phyloP scores from a whole-genome alignment of 306 rosid species.

The Oemleria cerasiformis region DNA sequence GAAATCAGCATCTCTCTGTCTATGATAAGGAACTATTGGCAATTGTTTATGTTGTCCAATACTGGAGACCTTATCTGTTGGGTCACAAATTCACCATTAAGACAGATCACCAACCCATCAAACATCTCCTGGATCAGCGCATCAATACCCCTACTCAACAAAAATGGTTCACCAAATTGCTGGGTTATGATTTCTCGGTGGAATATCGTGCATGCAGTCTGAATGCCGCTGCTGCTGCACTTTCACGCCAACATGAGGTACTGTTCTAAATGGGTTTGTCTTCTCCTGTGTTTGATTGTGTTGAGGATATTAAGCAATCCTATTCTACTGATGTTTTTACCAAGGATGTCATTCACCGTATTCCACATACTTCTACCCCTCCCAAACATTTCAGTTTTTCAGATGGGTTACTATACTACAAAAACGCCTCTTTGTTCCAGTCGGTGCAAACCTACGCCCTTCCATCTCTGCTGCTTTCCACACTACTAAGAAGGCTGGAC shows the following conservation, averaged over 20 bases:
- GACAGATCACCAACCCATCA: neutral
- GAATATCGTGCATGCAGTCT: fast-evolving
- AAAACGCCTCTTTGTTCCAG: neutral
- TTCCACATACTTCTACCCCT: neutral
- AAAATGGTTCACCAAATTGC: no score
- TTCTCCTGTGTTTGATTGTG: neutral
- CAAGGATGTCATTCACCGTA: no score
- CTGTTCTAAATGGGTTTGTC: fast-evolving
- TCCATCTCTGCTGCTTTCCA: neutral
- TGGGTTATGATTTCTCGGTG: neutral
- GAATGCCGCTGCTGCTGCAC: fast-evolving
- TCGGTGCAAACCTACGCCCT: fast-evolving
- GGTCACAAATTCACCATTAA: neutral
- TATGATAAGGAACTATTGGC: neutral
- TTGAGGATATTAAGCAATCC: fast-evolving
- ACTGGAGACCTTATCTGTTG: neutral
- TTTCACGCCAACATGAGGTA: neutral
- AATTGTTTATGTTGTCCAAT: neutral
- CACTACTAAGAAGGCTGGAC: fast-evolving
- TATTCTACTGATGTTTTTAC: fast-evolving
- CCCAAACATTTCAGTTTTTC: neutral
- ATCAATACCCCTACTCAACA: neutral
- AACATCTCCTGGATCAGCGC: neutral
- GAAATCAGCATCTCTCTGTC: fast-evolving
- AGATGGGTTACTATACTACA: neutral